These are phyloP conservation scores for Lycium barbarum DNA, from an alignment of 257 asterid genomes.

Conservation along the genomic window DNA sequence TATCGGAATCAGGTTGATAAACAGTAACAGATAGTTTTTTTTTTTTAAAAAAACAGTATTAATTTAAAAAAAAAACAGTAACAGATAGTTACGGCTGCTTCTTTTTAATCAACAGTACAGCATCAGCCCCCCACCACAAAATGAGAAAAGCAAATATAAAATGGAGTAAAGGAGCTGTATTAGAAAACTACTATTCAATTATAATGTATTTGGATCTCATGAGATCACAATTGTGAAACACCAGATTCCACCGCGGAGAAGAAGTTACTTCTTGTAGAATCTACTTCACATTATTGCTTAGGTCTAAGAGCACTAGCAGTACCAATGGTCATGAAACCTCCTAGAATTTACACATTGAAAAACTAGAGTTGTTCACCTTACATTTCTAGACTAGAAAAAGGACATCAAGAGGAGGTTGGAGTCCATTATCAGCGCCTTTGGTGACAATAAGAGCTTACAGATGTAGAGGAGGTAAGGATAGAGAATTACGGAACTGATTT, in stretches of 20 bases:
- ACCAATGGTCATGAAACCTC: slow-evolving; percentile 1
- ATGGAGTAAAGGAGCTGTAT: not conserved
- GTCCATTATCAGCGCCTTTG: not conserved
- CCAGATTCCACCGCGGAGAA: slow-evolving; percentile 5
- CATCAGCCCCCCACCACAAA: slow-evolving; percentile 3
- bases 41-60: no score
- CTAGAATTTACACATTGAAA: slow-evolving; percentile 24
- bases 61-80: not conserved
- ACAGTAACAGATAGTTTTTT: not conserved
- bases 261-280: not conserved
- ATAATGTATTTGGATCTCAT: not conserved
- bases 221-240: not conserved
- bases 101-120: not conserved
- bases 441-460: not conserved
- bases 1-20: not conserved
- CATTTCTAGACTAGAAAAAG: not conserved
- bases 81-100: no score
- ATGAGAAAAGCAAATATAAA: not conserved
- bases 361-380: not conserved
- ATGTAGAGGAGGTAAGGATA: not conserved
- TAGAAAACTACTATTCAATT: not conserved
- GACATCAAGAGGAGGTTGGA: not conserved
- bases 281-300: not conserved
- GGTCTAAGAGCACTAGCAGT: not conserved
- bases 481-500: not conserved